Conservation (phyloP, 164 flowering plant genomes). For the Magnolia sinica region DNA sequence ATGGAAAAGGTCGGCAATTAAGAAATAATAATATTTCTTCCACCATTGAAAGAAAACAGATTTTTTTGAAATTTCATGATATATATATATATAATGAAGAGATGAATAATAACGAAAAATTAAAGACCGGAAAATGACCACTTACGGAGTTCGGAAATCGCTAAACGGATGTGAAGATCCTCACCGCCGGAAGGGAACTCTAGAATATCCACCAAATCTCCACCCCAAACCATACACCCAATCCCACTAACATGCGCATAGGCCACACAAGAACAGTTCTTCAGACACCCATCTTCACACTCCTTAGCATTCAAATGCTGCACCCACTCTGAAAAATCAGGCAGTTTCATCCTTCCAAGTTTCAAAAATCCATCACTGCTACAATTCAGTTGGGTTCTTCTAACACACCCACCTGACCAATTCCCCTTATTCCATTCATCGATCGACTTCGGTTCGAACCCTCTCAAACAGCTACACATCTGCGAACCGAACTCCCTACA, state of each 20-base stretch:
- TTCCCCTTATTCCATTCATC: constrained; percentile 12
- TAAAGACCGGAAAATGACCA: no score
- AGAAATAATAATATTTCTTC: no score
- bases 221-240: constrained; percentile 9
- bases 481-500: background rate
- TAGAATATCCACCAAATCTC: background rate
- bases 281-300: constrained; percentile 18
- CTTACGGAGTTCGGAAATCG: constrained; percentile 16
- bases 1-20: no score
- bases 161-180: constrained; percentile 16
- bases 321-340: constrained; percentile 13
- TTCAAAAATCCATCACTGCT: constrained; percentile 7
- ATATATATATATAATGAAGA: no score
- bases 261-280: constrained; percentile 29
- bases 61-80: no score
- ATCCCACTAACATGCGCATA: constrained; percentile 12
- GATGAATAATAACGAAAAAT: background rate
- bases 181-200: background rate
- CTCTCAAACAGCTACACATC: constrained; percentile 14
- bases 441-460: constrained; percentile 2
- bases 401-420: constrained; percentile 24
- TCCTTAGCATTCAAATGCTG: background rate
- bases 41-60: no score
- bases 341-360: constrained; percentile 18
- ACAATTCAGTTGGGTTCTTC: constrained; percentile 11